Evolutionary conservation across 495 filamentous ascomycete species (phyloP).

Genomic region (Aspergillus homomorphus): DNA sequence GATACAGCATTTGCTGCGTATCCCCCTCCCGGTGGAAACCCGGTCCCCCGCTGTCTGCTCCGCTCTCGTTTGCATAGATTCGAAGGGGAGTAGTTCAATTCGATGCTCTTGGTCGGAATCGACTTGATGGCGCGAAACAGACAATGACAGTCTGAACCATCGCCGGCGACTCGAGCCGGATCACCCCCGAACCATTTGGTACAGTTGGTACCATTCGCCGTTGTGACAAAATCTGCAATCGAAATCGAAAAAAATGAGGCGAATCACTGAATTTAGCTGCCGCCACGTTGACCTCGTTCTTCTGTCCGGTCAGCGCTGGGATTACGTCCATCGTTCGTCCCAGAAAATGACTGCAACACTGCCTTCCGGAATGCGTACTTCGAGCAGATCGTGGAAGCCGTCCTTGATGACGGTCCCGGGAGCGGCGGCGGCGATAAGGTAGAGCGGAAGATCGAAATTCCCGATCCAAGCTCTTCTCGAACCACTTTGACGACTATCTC

Average conservation of each 20-base stretch:
- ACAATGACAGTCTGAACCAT: conserved; percentile 51
- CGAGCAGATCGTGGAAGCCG: conserved; percentile 49
- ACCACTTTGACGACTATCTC: conserved; percentile 33
- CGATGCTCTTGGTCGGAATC: conserved; percentile 49
- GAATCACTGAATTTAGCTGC: conserved; percentile 51
- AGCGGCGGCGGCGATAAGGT: conserved; percentile 46
- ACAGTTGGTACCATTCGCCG: conserved; percentile 51
- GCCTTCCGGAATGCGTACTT: conserved; percentile 46
- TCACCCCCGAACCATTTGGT: conserved; percentile 53
- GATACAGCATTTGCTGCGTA: conserved; percentile 46
- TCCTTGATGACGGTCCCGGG: conserved; percentile 46
- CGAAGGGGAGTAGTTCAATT: conserved; percentile 49
- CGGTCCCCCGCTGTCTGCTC: conserved; percentile 47
- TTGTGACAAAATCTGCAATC: conserved; percentile 47
- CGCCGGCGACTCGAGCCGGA: conserved; percentile 46
- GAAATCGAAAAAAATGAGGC: conserved; percentile 51
- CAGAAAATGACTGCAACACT: conserved; percentile 45
- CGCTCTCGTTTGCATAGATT: conserved; percentile 48
- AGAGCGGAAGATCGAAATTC: conserved; percentile 42
- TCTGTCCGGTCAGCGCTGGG: conserved; percentile 48
- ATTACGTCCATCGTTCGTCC: conserved; percentile 46
- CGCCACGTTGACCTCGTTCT: conserved; percentile 44
- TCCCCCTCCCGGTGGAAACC: conserved; percentile 49
- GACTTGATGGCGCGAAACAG: conserved; percentile 53
- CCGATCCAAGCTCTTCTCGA: conserved; percentile 33